Base-by-base conservation (phyloP, 768 basidiomycete genomes). In the Obba rivulosa region DNA sequence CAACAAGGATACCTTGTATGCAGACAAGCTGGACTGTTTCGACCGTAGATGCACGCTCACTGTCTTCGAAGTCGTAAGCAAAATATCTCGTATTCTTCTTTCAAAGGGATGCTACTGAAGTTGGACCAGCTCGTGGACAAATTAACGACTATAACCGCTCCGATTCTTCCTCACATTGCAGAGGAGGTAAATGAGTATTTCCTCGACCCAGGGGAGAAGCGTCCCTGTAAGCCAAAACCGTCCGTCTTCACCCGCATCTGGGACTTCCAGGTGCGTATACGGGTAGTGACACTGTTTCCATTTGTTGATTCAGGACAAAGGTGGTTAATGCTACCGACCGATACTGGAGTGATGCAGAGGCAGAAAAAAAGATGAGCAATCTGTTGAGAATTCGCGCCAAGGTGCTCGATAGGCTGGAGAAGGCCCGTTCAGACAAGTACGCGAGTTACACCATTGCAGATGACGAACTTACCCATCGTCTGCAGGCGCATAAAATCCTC, bases 1-100 rank as follows among this genome's bases (percentile, higher is more conserved):
- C 42, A 88, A 82, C 28, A 96, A 96, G 64, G 95, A 98, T 64
- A 76, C 77, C 39, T 68, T 99, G 9, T 97, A 99, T 60, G 88
- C 90, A 28, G 76, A 88, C 57, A 61, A 68, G 8, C 46, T 66
- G 2, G 57, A 72, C 18, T 77, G 77, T 50, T 56, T 64, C 2
- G 73, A 80, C 36, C 81, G 95, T 13, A 72, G 79, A 42, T 78
- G 77, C 1, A 75, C 88, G 13, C 63, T 92, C 7, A 80, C 84
- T 4, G 85, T 88, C 2, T 70, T 96, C 11, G 75, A 81, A 50
- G 75, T 84, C 61, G 92, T 90, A 38, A 53, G 72, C 25, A 80
- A 60, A 83, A 83, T n/a, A n/a, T n/a, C n/a, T 37, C 55, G 69
- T 28, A 3, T 7, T 8, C 34, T 11, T 23, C 4, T 8, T 18